Evolutionary conservation across 2,329 filamentous ascomycete genomes (phyloP), one percentile per base, ranked within the genome.

Genomic region (Nigrospora oryzae): DNA sequence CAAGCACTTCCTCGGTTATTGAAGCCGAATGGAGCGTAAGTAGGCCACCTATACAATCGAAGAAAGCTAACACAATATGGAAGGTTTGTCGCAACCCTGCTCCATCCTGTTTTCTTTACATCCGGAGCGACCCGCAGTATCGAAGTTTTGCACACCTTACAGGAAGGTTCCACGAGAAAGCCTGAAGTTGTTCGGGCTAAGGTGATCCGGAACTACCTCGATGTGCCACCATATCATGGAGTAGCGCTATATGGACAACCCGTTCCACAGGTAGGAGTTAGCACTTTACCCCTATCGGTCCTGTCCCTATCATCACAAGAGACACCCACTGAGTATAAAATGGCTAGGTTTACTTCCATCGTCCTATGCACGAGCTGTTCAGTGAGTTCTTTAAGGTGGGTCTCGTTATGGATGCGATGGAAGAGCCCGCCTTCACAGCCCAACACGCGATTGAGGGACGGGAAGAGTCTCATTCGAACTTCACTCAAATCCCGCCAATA

Each of bases 21-120:
- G 40, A 64, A 64, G 16, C 56, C 58, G 10, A 59, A 61, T 15
- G 69, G 62, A 39, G 61, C 69, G 63, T 70, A 58, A 52, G 67
- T 67, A 23, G 6, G 19, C 19, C 19, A 23, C 19, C 6, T 23
- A 4, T 23, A 4, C 19, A 4, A 23, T 23, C 4, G 19, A 4
- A 6, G 19, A 23, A 23, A 23, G 19, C 19, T 23, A 14, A 15
- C 14, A 16, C 7, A n/a, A 33, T 40, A 16, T 42, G 36, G 41
- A 40, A 69, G 68, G 30, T 72, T 73, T 49, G 65, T 69, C n/a
- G 67, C 63, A 1, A 69, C 68, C 0, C 50, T 73, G 35, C 65
- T 75, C 10, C 71, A 75, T 46, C 71, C 71, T 6, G 64, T 69
- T 5, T 73, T 75, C 56, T 68, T 71, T 51, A 75, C 71, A 4